phyloP scores from a whole-genome alignment of 2,329 filamentous ascomycete species.

The Nothophaeocryptopus gaeumannii region DNA sequence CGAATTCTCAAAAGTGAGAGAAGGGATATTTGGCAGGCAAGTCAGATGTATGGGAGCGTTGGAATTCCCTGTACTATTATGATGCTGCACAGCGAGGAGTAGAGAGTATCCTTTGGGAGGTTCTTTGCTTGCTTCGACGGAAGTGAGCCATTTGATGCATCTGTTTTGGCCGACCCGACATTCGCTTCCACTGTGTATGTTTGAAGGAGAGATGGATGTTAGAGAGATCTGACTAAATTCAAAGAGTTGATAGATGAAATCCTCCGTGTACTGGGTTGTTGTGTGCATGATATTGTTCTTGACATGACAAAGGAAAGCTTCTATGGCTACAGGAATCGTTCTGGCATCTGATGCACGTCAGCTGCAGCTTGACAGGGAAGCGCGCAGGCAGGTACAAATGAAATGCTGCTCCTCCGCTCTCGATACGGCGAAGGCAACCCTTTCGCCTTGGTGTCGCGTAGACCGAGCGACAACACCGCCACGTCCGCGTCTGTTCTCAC shows the following conservation, averaged over 20 bases:
- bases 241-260: neutral
- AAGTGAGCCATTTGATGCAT: neutral
- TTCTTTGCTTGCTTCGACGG: constrained; percentile 1
- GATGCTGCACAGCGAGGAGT: constrained; percentile 11
- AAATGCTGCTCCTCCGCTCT: constrained; percentile 8
- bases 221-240: neutral
- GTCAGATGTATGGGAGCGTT: neutral
- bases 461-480: neutral
- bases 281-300: constrained; percentile 8
- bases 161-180: constrained; percentile 9
- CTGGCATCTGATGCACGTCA: constrained; percentile 3
- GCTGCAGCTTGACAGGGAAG: constrained; percentile 1
- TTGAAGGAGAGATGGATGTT: constrained; percentile 1
- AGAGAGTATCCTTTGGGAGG: neutral
- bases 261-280: too few species aligned
- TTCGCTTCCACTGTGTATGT: constrained; percentile 9
- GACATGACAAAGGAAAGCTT: constrained; percentile 8
- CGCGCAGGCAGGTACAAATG: neutral
- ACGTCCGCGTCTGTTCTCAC: neutral
- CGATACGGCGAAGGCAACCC: constrained; percentile 10
- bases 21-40: neutral
- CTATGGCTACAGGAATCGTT: neutral
- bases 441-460: constrained; percentile 3
- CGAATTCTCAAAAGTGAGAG: too few species aligned
- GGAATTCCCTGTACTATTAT: constrained; percentile 12